These are phyloP conservation scores for Waitea zeae DNA, from an alignment of 1,284 basidiomycete species.

Conservation along the genomic window DNA sequence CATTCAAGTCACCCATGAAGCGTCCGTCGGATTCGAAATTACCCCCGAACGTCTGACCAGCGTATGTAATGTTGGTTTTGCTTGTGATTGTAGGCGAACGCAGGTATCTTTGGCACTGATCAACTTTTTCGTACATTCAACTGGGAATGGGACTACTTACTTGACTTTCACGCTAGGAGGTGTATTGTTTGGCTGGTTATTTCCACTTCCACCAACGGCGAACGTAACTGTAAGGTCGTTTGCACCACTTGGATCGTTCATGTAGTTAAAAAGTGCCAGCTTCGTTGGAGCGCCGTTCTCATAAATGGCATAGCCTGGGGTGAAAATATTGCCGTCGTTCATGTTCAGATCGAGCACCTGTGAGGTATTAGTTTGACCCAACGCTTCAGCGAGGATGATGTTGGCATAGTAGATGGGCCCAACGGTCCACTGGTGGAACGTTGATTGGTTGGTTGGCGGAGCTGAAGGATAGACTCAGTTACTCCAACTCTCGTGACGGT, in stretches of 20 bases:
- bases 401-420: conserved; percentile 19
- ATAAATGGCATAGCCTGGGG: conserved; percentile 17
- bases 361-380: conserved; percentile 14
- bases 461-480: conserved; percentile 8
- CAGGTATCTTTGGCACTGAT: too few species aligned
- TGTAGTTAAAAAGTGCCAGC: conserved; percentile 17
- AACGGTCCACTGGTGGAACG: conserved; percentile 17
- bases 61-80: conserved; percentile 1
- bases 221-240: conserved; percentile 9
- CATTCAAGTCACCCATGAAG: conserved; percentile 27
- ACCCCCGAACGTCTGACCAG: conserved; percentile 42
- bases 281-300: conserved; percentile 13
- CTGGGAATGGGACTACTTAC: too few species aligned
- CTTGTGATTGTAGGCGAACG: background rate
- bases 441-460: conserved; percentile 18
- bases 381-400: conserved; percentile 16
- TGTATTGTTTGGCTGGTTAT: too few species aligned
- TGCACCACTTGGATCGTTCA: conserved; percentile 15
- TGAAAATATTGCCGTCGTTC: conserved; percentile 11
- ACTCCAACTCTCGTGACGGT: background rate
- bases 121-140: too few species aligned
- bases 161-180: background rate
- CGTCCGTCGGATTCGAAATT: conserved; percentile 48
- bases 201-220: too few species aligned
- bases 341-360: conserved; percentile 14